Evolutionary conservation across 148 eudicot genomes (phyloP).

Genomic region (Fagopyrum tataricum): DNA sequence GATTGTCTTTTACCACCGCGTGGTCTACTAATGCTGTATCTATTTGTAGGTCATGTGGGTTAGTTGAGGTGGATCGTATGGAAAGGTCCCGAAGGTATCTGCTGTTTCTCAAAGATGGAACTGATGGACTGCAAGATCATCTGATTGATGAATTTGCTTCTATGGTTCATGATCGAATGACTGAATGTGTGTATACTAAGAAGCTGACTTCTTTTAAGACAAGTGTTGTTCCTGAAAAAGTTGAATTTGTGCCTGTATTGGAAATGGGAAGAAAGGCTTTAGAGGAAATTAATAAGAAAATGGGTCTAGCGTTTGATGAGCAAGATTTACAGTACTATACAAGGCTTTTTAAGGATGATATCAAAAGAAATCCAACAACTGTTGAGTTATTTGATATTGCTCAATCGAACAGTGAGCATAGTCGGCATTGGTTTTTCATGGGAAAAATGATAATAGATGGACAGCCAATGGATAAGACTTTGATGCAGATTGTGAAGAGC

Average conservation of each 20-base stretch:
- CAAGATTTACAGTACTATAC: constrained; percentile 83
- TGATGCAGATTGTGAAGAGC: constrained; percentile 89
- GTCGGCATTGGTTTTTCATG: constrained; percentile 88
- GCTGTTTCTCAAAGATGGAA: constrained; percentile 38
- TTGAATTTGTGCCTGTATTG: constrained; percentile 65
- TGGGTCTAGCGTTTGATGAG: constrained; percentile 92
- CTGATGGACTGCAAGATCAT: constrained; percentile 31
- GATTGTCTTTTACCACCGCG: constrained; percentile 85
- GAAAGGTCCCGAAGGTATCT: constrained; percentile 80
- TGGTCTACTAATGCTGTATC: constrained; percentile 95
- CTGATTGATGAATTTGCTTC: constrained; percentile 69
- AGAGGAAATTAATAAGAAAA: constrained; percentile 72
- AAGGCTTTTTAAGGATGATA: constrained; percentile 69
- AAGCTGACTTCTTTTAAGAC: constrained; percentile 61
- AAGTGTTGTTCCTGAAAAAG: constrained; percentile 58
- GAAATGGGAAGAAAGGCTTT: constrained; percentile 65
- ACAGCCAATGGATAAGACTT: constrained; percentile 49
- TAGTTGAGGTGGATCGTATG: constrained; percentile 59
- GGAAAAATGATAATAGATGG: constrained; percentile 84
- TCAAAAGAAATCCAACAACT: constrained; percentile 72
- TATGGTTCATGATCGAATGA: constrained; percentile 89
- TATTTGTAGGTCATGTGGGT: constrained; percentile 68
- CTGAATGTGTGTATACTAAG: constrained; percentile 65
- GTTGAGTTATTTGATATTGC: constrained; percentile 92
- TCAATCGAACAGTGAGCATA: constrained; percentile 88